phyloP scores from a whole-genome alignment of 2,329 filamentous ascomycete species.

The Colletotrichum scovillei region DNA sequence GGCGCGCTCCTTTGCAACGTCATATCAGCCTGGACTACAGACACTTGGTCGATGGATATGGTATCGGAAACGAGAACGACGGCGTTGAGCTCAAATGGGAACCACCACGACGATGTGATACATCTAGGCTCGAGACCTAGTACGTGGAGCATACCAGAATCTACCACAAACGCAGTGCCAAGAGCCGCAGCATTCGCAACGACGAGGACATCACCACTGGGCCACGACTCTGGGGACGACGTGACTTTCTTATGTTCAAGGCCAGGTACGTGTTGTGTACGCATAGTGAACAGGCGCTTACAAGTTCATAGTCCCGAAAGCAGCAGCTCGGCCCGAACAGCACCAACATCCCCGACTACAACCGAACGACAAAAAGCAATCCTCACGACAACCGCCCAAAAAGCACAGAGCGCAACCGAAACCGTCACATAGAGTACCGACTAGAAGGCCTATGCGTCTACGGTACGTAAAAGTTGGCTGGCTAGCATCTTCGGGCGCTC shows the following conservation, averaged over 20 bases:
- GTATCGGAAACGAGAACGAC: neutral
- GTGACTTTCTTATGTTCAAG: neutral
- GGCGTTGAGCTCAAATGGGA: neutral
- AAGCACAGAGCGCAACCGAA: neutral
- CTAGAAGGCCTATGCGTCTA: neutral
- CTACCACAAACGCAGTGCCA: neutral
- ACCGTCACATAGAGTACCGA: neutral
- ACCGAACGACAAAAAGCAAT: neutral
- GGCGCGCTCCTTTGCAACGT: neutral
- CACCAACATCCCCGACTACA: neutral
- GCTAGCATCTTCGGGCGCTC: neutral
- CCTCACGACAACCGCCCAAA: neutral
- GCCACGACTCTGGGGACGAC: neutral
- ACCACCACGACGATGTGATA: neutral
- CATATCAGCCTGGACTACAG: neutral
- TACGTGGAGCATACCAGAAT: neutral
- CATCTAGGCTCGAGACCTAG: neutral
- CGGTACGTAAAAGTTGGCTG: neutral
- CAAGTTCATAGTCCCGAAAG: neutral
- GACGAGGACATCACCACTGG: neutral
- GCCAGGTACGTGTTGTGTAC: neutral
- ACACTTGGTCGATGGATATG: no score
- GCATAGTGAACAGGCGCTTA: neutral
- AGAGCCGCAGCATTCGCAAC: neutral
- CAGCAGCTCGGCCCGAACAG: neutral